Evolutionary conservation across 1,139 yeast species (phyloP), one percentile per base, ranked within the genome.

Genomic region (Pichia sp.): DNA sequence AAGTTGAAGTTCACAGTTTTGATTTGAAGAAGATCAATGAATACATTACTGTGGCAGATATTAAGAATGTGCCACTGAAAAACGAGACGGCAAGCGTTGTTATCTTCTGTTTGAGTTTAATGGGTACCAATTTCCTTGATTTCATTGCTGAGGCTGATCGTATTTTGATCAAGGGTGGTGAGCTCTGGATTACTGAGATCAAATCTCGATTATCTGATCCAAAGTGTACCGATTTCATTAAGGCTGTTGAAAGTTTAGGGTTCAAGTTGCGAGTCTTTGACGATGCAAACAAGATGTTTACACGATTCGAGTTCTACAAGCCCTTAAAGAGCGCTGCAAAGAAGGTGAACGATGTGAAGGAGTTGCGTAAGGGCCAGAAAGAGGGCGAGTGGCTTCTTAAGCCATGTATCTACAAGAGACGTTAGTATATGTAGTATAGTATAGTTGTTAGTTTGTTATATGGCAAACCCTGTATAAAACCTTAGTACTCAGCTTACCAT

Each of bases 101-200:
- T 13, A 74, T 91, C 10, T 91, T 88, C 59, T 91, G 98, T 59
- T 68, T 91, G 40, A 93, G 97, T 0, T 67, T 91, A 47, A 91
- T 93, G 99, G 98, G 99, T 6, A 91, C 97, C 6, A 91, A 91
- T 55, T 87, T 88, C 56, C 64, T 88, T 42, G 97, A 91, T 55
- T 93, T 91, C 55, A 74, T 91, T 39, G 69, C 78, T 41, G 99
- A 91, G 57, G 98, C 96, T 1, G 69, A 83, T 55, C 71, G 99
- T 49, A 69, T 91, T 17, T 66, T 91, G 39, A 80, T 87, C 11
- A 96, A 96, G 29, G 70, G 85, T 41, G 98, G 99, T 17, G 96
- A 88, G 54, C 63, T 91, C 33, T 93, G 98, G 98, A 86, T 91
- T 40, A 94, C 97, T 1, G 99, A 91, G 57, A 93, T 91, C 60